phyloP scores from a whole-genome alignment of 192 early-diverging fungal genomes.

The Dissophora ornata region DNA sequence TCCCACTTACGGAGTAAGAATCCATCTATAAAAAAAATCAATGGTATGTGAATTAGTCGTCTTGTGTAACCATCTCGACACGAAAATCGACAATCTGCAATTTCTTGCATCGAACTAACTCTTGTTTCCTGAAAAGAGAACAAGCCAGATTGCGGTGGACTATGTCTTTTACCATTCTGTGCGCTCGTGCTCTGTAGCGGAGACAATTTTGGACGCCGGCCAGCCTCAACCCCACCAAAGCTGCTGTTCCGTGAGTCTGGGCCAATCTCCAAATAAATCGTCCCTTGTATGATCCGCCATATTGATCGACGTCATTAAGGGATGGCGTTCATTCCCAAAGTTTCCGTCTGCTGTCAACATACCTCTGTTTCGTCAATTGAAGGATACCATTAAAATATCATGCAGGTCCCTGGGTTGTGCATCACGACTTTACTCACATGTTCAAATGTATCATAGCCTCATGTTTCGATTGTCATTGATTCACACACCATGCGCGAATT shows the following conservation, averaged over 20 bases:
- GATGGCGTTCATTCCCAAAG: background rate
- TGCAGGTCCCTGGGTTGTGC: constrained; percentile 18
- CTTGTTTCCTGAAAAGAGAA: background rate
- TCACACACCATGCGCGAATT: background rate
- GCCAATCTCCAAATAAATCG: background rate
- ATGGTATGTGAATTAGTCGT: no score
- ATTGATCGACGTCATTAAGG: background rate
- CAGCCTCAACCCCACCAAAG: background rate
- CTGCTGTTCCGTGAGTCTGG: constrained; percentile 24
- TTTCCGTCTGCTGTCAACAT: background rate
- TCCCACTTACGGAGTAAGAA: constrained; percentile 26
- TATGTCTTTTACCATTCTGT: background rate
- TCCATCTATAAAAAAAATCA: constrained; percentile 14
- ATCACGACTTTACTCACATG: background rate
- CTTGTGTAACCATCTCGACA: no score
- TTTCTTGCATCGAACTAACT: background rate
- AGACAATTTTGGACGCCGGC: constrained; percentile 1
- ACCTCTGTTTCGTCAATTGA: constrained; percentile 1
- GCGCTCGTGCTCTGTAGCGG: background rate
- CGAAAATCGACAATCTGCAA: background rate
- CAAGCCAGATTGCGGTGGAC: no score
- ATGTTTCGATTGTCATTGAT: background rate
- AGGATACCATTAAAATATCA: constrained; percentile 4
- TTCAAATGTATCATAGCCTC: constrained; percentile 19
- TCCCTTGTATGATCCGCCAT: background rate